These are phyloP conservation scores for Teunomyces tritomae DNA, from an alignment of 805 yeast species.

Conservation along the genomic window DNA sequence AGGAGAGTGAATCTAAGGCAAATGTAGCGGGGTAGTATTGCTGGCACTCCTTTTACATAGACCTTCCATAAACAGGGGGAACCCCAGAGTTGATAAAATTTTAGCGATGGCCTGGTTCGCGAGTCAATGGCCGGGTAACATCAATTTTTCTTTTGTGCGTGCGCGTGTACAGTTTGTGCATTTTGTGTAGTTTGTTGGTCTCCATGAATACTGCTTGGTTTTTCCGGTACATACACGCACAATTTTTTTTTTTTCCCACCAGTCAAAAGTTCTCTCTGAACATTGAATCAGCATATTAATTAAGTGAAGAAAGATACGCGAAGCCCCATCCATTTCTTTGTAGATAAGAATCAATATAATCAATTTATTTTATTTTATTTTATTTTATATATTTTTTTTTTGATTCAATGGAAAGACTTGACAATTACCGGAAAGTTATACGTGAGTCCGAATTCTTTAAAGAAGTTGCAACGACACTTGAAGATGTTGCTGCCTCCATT, in stretches of 20 bases:
- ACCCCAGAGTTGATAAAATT: neutral
- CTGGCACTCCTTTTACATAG: slow-evolving; percentile 2
- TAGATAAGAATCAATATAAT: too few relatives aligned
- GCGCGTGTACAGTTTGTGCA: too few relatives aligned
- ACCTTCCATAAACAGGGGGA: slow-evolving; percentile 2
- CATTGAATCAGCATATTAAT: too few relatives aligned
- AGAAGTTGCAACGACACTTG: neutral
- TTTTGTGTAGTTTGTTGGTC: too few relatives aligned
- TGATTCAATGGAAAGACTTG: neutral
- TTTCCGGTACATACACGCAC: too few relatives aligned
- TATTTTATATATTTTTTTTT: neutral
- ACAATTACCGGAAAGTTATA: neutral
- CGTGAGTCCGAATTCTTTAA: neutral
- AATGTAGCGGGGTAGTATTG: neutral
- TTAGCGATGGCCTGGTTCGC: neutral
- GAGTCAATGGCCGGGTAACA: neutral
- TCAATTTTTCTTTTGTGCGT: neutral
- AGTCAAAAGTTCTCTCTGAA: too few relatives aligned
- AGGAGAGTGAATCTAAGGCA: slow-evolving; percentile 1
- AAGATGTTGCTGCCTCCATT: slow-evolving; percentile 1
- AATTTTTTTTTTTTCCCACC: neutral
- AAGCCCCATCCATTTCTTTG: too few relatives aligned
- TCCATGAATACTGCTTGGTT: too few relatives aligned
- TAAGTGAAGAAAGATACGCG: too few relatives aligned
- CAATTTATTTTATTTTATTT: neutral